Conservation (phyloP, 2,329 filamentous ascomycete species). For the Botrytis cinerea region DNA sequence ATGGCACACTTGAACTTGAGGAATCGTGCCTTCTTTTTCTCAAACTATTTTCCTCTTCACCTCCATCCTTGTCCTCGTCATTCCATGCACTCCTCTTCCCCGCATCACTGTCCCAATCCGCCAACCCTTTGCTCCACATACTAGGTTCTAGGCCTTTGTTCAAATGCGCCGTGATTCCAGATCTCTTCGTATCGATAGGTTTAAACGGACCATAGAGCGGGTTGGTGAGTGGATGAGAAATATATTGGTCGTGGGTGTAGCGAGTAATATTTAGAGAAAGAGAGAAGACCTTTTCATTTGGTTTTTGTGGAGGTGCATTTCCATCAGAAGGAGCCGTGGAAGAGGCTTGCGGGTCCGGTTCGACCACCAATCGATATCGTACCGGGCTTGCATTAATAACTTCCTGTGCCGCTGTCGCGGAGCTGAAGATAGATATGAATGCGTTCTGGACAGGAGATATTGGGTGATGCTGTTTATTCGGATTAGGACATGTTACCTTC, state of each 20-base stretch:
- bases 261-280: conserved; percentile 28
- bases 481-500: conserved; percentile 1
- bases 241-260: conserved; percentile 28
- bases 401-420: conserved; percentile 30
- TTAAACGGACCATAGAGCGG: conserved; percentile 38
- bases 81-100: conserved; percentile 22
- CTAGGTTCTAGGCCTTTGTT: conserved; percentile 27
- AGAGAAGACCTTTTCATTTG: conserved; percentile 31
- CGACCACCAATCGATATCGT: conserved; percentile 35
- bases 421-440: conserved; percentile 38
- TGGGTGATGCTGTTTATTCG: conserved; percentile 30
- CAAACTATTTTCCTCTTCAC: not conserved
- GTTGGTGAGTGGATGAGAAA: conserved; percentile 30
- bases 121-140: conserved; percentile 33
- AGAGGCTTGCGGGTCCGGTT: conserved; percentile 20
- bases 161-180: conserved; percentile 34
- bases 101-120: conserved; percentile 40
- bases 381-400: conserved; percentile 36
- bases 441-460: conserved; percentile 33
- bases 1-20: conserved; percentile 23
- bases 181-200: conserved; percentile 29
- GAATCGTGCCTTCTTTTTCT: not conserved
- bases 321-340: not conserved
- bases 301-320: not conserved
- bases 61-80: not conserved